Evolutionary conservation across 495 filamentous ascomycete species (phyloP), one percentile per base, ranked within the genome.

Genomic region (Neurospora sp.): DNA sequence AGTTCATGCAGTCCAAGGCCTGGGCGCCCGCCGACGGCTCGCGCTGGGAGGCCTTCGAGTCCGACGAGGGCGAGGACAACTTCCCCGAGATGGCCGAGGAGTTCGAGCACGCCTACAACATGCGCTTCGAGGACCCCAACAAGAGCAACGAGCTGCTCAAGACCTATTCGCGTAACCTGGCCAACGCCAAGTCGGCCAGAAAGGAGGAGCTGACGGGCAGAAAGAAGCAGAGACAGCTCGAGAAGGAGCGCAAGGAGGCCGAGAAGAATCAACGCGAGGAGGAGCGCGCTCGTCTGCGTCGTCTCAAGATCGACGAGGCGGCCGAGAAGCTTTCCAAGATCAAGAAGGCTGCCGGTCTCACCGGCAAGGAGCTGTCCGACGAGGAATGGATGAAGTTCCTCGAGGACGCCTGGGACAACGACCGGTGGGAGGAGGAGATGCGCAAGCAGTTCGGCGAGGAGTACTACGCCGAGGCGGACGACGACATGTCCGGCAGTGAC

Each of bases 91-190:
- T 90, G 37, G 94, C 95, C 41, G 96, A 99, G 37, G 88, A 88
- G 38, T 94, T 94, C 76, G 96, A 99, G 80, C 87, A 91, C 71
- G 94, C 94, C n/a, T 99, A 96, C 84, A 99, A 99, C 81, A 84
- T 97, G 81, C 92, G 96, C 35, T 99, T 99, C 77, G 96, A 99
- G 78, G 92, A 99, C 77, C 94, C 96, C 1, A 86, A 86, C 76
- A 91, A 90, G 75, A 88, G 91, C 74, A 97, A 97, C 76, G 93
- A 97, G 78, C 89, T 91, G 70, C 80, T 98, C 3, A 89, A 90
- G 74, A 93, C 95, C 11, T 95, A 97, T 81, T 90, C 94, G 72
- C 90, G 96, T 88, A 93, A 96, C 79, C 86, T 92, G 38, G 91
- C 91, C 48, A 90, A 90, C 54, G 89, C 89, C 62, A 90, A 92